Base-by-base conservation (phyloP, 2,329 filamentous ascomycete species). In the Fusarium poae region DNA sequence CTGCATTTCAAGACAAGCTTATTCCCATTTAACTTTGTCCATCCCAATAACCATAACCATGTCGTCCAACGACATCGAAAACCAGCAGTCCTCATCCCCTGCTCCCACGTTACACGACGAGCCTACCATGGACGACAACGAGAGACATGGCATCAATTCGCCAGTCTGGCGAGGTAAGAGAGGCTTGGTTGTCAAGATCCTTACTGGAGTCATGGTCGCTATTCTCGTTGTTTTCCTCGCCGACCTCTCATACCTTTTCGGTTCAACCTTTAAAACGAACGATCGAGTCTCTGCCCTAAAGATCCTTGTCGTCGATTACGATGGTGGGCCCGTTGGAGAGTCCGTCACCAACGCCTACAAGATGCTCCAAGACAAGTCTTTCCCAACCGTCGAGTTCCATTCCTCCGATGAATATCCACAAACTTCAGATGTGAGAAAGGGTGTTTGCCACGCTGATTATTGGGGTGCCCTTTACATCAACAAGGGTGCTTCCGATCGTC, bases 391-490 rank as follows among this genome's bases (percentile, higher is more conserved):
- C 23, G 69, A 76, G 27, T 76, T 78, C 46, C 65, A 54, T 20
- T 52, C 70, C 0, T 34, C 60, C 8, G 56, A 62, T 1, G 49
- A 78, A n/a, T 81, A 74, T 50, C 62, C 77, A 0, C 66, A 68
- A 1, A 51, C 74, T 0, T 70, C 54, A 2, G 67, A 75, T 29
- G 56, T 81, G 6, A 68, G 67, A 35, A 63, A 76, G n/a, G 73
- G 75, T 1, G 78, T 82, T 23, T 82, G 81, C 58, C 67, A 75
- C 15, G 71, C 69, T 0, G 62, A 75, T 30, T 80, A 79, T 60
- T 82, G 80, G 80, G 80, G 68, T 4, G 79, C 78, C 3, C 53
- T 82, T 8, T 79, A 79, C 35, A 72, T 75, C 18, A 66, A 72
- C 27, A 45, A 70, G 9, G 77, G 75, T 3, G 76, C 80, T 3